Conservation (phyloP, 768 basidiomycete genomes). For the Tylopilus vinaceipallidus region DNA sequence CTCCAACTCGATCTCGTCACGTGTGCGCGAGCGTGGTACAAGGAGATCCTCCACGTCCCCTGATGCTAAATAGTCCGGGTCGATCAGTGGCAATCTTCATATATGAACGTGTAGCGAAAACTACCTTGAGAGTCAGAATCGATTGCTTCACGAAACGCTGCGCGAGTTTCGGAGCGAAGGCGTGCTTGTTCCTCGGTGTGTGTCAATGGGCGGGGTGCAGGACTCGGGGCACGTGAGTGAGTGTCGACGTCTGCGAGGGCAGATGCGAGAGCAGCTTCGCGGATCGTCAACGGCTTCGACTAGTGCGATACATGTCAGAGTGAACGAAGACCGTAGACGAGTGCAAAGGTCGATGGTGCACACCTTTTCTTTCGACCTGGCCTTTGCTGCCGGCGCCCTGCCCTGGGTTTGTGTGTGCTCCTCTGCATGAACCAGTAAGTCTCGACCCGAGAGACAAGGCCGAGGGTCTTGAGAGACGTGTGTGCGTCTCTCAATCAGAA, state of each 20-base stretch:
- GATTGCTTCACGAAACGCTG: constrained; percentile 66
- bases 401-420: constrained; percentile 50
- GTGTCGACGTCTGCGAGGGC: constrained; percentile 48
- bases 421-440: constrained; percentile 42
- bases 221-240: constrained; percentile 56
- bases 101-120: neutral
- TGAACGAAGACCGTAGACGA: neutral
- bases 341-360: constrained; percentile 1
- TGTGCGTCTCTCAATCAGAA: neutral
- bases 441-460: neutral
- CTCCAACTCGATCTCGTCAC: constrained; percentile 73
- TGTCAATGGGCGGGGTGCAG: constrained; percentile 51
- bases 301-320: constrained; percentile 25
- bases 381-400: constrained; percentile 22
- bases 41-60: constrained; percentile 67
- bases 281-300: constrained; percentile 72
- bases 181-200: constrained; percentile 75
- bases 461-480: neutral
- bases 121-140: constrained; percentile 14
- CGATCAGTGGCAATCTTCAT: neutral
- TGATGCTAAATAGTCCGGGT: constrained; percentile 12
- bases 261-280: constrained; percentile 68
- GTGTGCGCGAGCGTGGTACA: constrained; percentile 70
- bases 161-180: constrained; percentile 79
- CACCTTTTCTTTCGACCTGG: constrained; percentile 53